Evolutionary conservation across 345 rosid genomes (phyloP), one percentile per base, ranked within the genome.

Genomic region (Eutrema yunnanense): DNA sequence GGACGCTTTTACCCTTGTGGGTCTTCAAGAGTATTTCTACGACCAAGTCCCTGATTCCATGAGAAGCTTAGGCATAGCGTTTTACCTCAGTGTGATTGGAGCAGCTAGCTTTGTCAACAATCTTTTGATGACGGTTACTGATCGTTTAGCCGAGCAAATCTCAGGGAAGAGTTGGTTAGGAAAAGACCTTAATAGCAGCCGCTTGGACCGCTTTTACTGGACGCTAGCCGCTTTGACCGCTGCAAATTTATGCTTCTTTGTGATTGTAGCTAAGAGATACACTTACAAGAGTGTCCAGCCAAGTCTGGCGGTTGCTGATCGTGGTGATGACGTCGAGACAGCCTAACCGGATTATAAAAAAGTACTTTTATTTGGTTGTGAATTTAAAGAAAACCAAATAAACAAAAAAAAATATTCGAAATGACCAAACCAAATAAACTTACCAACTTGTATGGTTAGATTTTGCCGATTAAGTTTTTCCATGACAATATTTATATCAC

Each of bases 191-290:
- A 89, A 89, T 62, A 82, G 81, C 48, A 94, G 98, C 71, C 86
- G 84, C 9, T 71, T 94, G 43, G 98, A 91, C 79, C 76, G 87
- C 0, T 94, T 89, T 72, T 94, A 89, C 69, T 86, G 88, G 95
- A 82, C 78, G n/a, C 50, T 91, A 68, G 92, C 96, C 5, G 81
- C 68, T 34, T 78, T 87, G 40, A 73, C 82, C 1, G 61, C 81
- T 3, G 81, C 55, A 2, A 90, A 93, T 74, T 53, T 87, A 73
- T 65, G 81, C n/a, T 29, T 85, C 41, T 93, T 80, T 75, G 82
- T 85, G 53, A 26, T 65, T 13, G 52, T 90, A 72, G 97, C 98
- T 3, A 74, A 56, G 67, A 79, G 85, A 52, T 93, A 89, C 68
- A 74, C 89, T 33, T 93, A 93, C 82, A 93, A 90, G 71, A 89